Evolutionary conservation across 1,284 basidiomycete genomes (phyloP), one percentile per base, ranked within the genome.

Genomic region (Sphaerobolus stellatus): DNA sequence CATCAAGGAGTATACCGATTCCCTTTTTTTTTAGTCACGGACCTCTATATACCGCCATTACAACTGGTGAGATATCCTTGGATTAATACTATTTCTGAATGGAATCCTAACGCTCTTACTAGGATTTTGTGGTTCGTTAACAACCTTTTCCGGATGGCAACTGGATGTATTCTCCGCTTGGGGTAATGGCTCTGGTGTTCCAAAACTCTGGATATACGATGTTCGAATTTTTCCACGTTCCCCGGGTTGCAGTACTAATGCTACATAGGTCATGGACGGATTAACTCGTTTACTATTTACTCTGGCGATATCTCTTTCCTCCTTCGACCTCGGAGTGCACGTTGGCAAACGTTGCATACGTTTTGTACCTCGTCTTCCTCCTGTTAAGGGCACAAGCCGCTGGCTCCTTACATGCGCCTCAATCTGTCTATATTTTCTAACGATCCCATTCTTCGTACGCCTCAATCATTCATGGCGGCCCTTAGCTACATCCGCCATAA

Each of bases 61-160:
- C 93, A 0, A 98, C 95, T 41, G 91, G 91, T 88, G 57, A 56
- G 71, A 59, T 29, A 40, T 30, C 18, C 18, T 25, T 20, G 46
- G n/a, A 41, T 38, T 31, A 20, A 30, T 25, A 25, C 53, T 31
- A 34, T 22, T 24, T 18, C 48, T 34, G 14, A n/a, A 1, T 41
- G 16, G 14, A 30, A 50, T 36, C 34, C 40, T 56, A 33, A 22
- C 54, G 41, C 18, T 18, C 4, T 18, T 3, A 5, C 28, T 57
- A 90, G 95, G 95, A 4, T 92, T 97, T 67, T 98, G 96, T 65
- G 97, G 96, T 1, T 96, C 92, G 4, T 73, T 98, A 61, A 99
- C 97, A 4, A 98, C 95, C 0, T 99, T 98, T 73, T 97, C 94
- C 4, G 82, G 86, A 16, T 99, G 97, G 96, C 93, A 98, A 71